These are phyloP conservation scores for Hypoxylon lenormandii DNA, from an alignment of 495 filamentous ascomycete species.

Conservation along the genomic window DNA sequence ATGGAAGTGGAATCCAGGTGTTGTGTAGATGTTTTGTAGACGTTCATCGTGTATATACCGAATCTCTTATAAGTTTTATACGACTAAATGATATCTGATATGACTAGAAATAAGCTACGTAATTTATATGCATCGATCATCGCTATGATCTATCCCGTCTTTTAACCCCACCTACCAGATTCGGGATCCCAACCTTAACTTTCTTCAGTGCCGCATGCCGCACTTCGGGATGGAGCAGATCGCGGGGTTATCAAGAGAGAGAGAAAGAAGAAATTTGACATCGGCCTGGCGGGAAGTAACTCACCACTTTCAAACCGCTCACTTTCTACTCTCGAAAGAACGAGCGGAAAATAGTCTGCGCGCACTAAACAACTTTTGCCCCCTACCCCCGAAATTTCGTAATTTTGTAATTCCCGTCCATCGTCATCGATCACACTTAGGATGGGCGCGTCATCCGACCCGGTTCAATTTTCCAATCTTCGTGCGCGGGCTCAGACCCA, in stretches of 20 bases:
- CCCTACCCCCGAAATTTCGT: conserved; percentile 4
- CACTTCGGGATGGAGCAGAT: conserved; percentile 5
- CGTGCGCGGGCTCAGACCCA: conserved; percentile 58
- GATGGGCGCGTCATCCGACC: conserved; percentile 49
- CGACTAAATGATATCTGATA: conserved; percentile 32
- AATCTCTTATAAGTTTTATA: too few species aligned
- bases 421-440: conserved; percentile 5
- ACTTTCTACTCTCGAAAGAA: not conserved
- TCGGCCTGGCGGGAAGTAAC: conserved; percentile 33
- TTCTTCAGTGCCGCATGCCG: conserved; percentile 23
- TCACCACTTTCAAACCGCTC: conserved; percentile 20
- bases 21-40: too few species aligned
- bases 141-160: conserved; percentile 5
- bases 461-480: conserved; percentile 63
- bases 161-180: conserved; percentile 35
- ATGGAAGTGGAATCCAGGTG: conserved; percentile 22
- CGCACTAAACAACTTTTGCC: not conserved
- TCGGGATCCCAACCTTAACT: conserved; percentile 9
- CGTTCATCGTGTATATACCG: too few species aligned
- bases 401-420: not conserved
- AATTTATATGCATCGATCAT: conserved; percentile 34
- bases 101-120: conserved; percentile 11
- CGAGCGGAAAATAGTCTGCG: conserved; percentile 3
- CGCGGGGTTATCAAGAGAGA: conserved; percentile 22
- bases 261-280: not conserved